Percentiles rank a stretch among this genome's conserved stretches.
phyloP scores from a whole-genome alignment of 306 rosid genomes.

The Cyclanthera cordifolia region DNA sequence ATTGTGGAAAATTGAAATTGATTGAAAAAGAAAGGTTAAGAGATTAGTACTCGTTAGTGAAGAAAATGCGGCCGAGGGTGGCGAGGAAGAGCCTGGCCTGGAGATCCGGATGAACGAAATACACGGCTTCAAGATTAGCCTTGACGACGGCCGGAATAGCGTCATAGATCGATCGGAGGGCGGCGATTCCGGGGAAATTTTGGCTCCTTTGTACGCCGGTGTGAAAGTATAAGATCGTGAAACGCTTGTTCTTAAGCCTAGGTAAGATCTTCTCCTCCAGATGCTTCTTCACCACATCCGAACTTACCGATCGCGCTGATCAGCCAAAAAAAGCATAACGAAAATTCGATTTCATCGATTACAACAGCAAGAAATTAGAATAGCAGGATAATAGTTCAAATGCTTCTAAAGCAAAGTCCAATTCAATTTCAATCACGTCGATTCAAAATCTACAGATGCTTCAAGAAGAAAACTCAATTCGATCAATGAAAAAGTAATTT shows the following conservation, averaged over 20 bases:
- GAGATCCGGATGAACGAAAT: constrained; percentile 66
- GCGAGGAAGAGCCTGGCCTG: constrained; percentile 85
- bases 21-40: background rate
- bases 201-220: constrained; percentile 65
- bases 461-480: no score
- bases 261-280: constrained; percentile 66
- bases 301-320: constrained; percentile 55
- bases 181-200: constrained; percentile 79
- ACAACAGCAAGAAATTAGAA: background rate
- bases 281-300: constrained; percentile 48
- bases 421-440: background rate
- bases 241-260: constrained; percentile 41
- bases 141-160: constrained; percentile 58
- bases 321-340: background rate
- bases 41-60: constrained; percentile 52
- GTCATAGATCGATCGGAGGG: constrained; percentile 65
- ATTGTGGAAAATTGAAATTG: background rate
- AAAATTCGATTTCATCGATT: background rate
- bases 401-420: background rate
- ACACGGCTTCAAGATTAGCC: constrained; percentile 66
- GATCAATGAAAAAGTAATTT: background rate
- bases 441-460: no score
- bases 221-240: constrained; percentile 63
- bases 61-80: constrained; percentile 75
- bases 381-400: no score